phyloP scores from a whole-genome alignment of 1,284 basidiomycete species.

The Macrocystidia cucumis region DNA sequence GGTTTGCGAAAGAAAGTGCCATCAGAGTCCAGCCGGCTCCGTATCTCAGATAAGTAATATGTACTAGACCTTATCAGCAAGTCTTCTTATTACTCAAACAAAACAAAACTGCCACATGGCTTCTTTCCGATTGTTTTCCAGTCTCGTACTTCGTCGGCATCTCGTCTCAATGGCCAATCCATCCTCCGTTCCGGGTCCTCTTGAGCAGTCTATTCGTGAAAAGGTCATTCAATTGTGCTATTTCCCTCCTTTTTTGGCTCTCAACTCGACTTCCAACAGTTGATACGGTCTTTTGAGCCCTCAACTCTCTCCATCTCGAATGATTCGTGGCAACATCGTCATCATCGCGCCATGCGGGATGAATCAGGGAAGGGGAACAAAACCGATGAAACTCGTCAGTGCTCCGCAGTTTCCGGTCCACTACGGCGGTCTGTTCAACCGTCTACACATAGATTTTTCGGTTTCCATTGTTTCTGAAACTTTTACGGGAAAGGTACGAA shows the following conservation, averaged over 20 bases:
- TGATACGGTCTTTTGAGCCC: slow-evolving; percentile 50
- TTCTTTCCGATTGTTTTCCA: too few species aligned
- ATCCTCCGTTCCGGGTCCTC: neutral
- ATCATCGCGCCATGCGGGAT: slow-evolving; percentile 69
- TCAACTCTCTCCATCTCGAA: slow-evolving; percentile 55
- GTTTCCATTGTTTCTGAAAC: slow-evolving; percentile 61
- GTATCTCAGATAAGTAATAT: too few species aligned
- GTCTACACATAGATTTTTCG: slow-evolving; percentile 53
- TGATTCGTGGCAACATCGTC: slow-evolving; percentile 71
- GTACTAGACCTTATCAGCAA: too few species aligned
- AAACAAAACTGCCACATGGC: too few species aligned
- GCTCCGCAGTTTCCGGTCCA: slow-evolving; percentile 6
- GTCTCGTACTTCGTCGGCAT: too few species aligned
- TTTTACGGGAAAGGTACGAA: slow-evolving; percentile 64
- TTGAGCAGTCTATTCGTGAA: neutral
- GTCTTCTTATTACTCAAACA: too few species aligned
- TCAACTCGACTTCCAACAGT: slow-evolving; percentile 24
- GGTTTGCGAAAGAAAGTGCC: too few species aligned
- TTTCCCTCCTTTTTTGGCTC: neutral
- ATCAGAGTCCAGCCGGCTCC: too few species aligned
- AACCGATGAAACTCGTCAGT: slow-evolving; percentile 52
- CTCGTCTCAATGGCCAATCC: too few species aligned
- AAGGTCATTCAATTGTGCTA: neutral
- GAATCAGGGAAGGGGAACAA: slow-evolving; percentile 50
- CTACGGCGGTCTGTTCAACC: slow-evolving; percentile 1